Conservation (phyloP, 164 flowering plant species). For the Sedum album region DNA sequence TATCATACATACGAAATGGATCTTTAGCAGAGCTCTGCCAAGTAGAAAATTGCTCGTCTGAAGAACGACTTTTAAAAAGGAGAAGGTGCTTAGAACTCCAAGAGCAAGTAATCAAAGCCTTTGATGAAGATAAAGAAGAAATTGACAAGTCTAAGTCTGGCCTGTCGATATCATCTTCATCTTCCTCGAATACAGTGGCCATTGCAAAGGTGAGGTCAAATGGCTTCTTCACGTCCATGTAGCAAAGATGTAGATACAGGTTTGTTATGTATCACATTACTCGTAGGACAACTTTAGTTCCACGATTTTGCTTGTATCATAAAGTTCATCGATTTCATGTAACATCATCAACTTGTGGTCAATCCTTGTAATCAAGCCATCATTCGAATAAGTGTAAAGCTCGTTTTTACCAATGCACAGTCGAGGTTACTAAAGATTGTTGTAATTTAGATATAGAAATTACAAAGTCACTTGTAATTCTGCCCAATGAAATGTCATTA, state of each 20-base stretch:
- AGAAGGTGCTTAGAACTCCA: constrained; percentile 56
- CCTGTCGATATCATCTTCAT: constrained; percentile 25
- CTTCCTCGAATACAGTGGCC: constrained; percentile 33
- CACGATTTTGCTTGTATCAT: not conserved
- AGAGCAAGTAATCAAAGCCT: constrained; percentile 47
- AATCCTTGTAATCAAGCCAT: not conserved
- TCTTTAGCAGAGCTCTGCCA: constrained; percentile 38
- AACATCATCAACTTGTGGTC: not conserved
- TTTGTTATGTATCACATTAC: not conserved
- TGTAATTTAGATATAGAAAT: not conserved
- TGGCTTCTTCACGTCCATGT: constrained; percentile 14
- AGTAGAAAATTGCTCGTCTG: constrained; percentile 29
- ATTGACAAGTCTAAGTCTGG: constrained; percentile 29
- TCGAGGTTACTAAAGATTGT: not conserved
- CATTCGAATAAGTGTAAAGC: not conserved
- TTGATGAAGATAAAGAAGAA: constrained; percentile 56
- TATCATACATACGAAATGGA: constrained; percentile 38
- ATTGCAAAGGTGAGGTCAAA: constrained; percentile 18
- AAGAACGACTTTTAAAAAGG: constrained; percentile 39
- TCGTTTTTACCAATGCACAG: not conserved
- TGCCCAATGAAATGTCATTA: not conserved
- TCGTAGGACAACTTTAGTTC: not conserved
- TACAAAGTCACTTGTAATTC: not conserved
- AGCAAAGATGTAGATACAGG: not conserved
- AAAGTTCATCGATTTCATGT: not conserved